These are phyloP conservation scores for Calocybe cyanea DNA, from an alignment of 768 basidiomycete genomes.

Conservation along the genomic window DNA sequence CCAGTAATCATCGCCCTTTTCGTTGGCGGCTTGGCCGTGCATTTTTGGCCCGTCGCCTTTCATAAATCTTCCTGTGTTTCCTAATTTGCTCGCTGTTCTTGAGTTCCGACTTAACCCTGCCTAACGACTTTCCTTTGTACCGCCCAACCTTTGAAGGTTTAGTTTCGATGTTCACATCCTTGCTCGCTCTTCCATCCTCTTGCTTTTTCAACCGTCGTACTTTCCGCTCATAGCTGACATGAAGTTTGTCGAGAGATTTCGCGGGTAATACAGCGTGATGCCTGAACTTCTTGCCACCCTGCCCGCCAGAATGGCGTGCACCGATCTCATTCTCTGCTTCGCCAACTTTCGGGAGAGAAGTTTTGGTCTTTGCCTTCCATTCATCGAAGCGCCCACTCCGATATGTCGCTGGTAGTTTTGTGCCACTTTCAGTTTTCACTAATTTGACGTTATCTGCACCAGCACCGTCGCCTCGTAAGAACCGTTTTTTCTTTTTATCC, in stretches of 20 bases:
- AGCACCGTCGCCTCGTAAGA: conserved; percentile 77
- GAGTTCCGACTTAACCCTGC: conserved; percentile 75
- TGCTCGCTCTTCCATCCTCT: conserved; percentile 36
- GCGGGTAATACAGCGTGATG: conserved; percentile 62
- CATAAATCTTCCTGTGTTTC: conserved; percentile 61
- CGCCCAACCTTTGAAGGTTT: conserved; percentile 30
- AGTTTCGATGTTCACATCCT: conserved; percentile 17
- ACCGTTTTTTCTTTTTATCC: conserved; percentile 97
- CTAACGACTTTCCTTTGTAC: conserved; percentile 55
- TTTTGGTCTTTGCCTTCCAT: conserved; percentile 80
- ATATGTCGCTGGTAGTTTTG: conserved; percentile 86
- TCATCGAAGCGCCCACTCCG: conserved; percentile 93
- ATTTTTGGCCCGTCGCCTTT: conserved; percentile 73
- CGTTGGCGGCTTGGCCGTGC: conserved; percentile 59
- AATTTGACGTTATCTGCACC: conserved; percentile 94
- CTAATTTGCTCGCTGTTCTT: conserved; percentile 86
- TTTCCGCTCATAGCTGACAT: conserved; percentile 73
- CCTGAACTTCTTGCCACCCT: conserved; percentile 61
- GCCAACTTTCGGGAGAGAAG: conserved; percentile 77
- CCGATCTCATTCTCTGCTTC: conserved; percentile 61
- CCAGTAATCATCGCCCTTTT: conserved; percentile 34
- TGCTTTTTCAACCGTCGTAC: conserved; percentile 57
- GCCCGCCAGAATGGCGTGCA: conserved; percentile 30
- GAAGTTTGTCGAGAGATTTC: conserved; percentile 76
- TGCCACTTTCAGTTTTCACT: conserved; percentile 89